These are phyloP conservation scores for Geum urbanum DNA, from an alignment of 306 rosid genomes.

Conservation along the genomic window DNA sequence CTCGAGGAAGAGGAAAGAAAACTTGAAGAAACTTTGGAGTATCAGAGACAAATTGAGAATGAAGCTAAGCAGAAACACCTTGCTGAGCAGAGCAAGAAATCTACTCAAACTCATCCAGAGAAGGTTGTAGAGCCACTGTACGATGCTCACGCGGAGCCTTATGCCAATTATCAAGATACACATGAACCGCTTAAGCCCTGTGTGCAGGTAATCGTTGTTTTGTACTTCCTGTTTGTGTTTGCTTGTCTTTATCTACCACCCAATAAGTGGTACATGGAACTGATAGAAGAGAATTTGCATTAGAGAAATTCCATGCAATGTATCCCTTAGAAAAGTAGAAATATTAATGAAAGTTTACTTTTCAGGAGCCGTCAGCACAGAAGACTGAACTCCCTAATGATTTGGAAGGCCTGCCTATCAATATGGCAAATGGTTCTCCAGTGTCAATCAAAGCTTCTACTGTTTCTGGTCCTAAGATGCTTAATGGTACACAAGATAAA, in stretches of 20 bases:
- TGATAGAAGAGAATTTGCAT: background rate
- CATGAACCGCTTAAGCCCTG: constrained; percentile 34
- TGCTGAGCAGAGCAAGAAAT: constrained; percentile 80
- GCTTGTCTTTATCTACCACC: constrained; percentile 19
- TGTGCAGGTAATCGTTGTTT: constrained; percentile 41
- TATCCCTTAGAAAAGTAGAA: constrained; percentile 15
- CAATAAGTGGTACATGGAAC: constrained; percentile 21
- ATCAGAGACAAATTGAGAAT: constrained; percentile 76
- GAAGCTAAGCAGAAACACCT: constrained; percentile 94
- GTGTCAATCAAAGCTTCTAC: constrained; percentile 26
- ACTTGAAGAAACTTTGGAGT: constrained; percentile 91
- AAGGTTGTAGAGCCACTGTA: constrained; percentile 35
- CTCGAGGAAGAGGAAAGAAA: constrained; percentile 88
- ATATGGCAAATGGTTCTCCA: constrained; percentile 45
- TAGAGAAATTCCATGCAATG: background rate
- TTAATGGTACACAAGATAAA: constrained; percentile 32
- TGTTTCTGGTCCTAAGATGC: constrained; percentile 36
- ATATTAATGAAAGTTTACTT: constrained; percentile 29
- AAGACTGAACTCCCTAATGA: constrained; percentile 41
- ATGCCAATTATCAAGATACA: constrained; percentile 38
- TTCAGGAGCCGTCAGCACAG: constrained; percentile 51
- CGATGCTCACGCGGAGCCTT: constrained; percentile 31
- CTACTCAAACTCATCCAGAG: constrained; percentile 40
- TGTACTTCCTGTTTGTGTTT: constrained; percentile 13
- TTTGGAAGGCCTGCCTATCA: constrained; percentile 34